A percentile compares a stretch with the other conserved stretches of the same genome.
These are phyloP conservation scores for Triticum timopheevii DNA, from an alignment of 176 grass and related monocot genomes.

Conservation along the genomic window DNA sequence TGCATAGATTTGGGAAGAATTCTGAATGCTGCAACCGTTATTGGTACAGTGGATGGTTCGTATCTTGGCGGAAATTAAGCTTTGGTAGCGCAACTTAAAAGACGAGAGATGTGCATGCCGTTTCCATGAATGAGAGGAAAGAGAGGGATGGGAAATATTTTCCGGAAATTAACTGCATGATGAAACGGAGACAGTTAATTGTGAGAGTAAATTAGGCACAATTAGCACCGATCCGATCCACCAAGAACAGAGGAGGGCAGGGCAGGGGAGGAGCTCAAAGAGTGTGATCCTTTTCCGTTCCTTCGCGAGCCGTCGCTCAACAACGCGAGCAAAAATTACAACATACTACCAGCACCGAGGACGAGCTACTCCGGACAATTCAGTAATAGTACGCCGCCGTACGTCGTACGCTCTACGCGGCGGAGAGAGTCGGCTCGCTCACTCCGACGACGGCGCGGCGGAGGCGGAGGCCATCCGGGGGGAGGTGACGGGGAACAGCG, in stretches of 20 bases:
- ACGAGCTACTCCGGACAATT: not conserved
- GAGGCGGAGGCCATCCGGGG: slow-evolving; percentile 44
- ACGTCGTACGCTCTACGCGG: not conserved
- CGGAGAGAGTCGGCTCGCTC: not conserved
- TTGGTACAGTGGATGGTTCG: not conserved
- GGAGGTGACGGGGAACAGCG: slow-evolving; percentile 85
- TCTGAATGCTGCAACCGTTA: slow-evolving; percentile 27
- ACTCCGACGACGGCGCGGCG: slow-evolving; percentile 24
- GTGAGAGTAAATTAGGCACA: not conserved
- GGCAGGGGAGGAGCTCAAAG: slow-evolving; percentile 31
- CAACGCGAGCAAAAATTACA: slow-evolving; percentile 44
- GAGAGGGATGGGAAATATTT: not conserved
- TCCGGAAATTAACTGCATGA: too few species aligned
- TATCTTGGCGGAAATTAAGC: not conserved
- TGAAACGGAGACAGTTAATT: slow-evolving; percentile 9
- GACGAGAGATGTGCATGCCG: not conserved
- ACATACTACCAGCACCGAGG: not conserved
- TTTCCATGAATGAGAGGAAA: not conserved
- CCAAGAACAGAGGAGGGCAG: not conserved
- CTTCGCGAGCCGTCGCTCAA: slow-evolving; percentile 37
- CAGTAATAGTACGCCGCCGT: not conserved
- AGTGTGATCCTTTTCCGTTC: slow-evolving; percentile 40
- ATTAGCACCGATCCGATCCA: not conserved
- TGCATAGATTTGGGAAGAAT: not conserved
- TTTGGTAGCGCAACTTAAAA: not conserved